Evolutionary conservation across 768 basidiomycete genomes (phyloP), one percentile per base, ranked within the genome.

Genomic region (Trametopsis cervina): DNA sequence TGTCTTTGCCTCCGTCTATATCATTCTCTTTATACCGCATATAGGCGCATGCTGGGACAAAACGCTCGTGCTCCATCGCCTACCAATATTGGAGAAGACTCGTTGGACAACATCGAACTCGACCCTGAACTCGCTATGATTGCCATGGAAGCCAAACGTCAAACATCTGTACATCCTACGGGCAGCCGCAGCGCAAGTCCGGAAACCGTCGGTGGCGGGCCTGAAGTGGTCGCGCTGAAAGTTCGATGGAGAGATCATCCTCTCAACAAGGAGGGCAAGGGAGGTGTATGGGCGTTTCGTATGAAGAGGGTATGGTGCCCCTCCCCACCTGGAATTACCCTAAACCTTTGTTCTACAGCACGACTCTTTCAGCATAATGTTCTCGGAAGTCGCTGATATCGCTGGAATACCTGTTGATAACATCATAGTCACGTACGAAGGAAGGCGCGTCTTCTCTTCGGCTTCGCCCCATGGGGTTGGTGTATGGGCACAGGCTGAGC

Each of bases 221-320:
- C 65, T 21, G 57, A 67, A 55, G 27, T 59, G 50, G 72, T 88
- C 15, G 64, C 63, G 17, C 63, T 89, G 37, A 72, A 64, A 33
- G 79, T 89, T 11, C 72, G 66, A 42, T 89, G 85, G 85, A 68
- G 68, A 26, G 76, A 76, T 4, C 86, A 89, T 65, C 86, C 87
- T 4, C 61, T 69, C 29, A 67, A 80, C 45, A 42, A 63, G 23
- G 56, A 59, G 9, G 74, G 69, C 2, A 61, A 66, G 51, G 59
- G 69, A 21, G 56, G 69, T 21, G 55, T 61, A 4, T 80, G 76
- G 74, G 61, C 61, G 2, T 84, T 83, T 59, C 73, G 68, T 54
- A 73, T 85, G 55, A 76, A 74, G 54, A 72, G 78, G 60, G 87
- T 84, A 52, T 22, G 73, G n/a, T n/a, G n/a, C n/a, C n/a, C n/a